Base-by-base conservation (phyloP, 2,329 filamentous ascomycete species). In the Fusarium cyanostomum region DNA sequence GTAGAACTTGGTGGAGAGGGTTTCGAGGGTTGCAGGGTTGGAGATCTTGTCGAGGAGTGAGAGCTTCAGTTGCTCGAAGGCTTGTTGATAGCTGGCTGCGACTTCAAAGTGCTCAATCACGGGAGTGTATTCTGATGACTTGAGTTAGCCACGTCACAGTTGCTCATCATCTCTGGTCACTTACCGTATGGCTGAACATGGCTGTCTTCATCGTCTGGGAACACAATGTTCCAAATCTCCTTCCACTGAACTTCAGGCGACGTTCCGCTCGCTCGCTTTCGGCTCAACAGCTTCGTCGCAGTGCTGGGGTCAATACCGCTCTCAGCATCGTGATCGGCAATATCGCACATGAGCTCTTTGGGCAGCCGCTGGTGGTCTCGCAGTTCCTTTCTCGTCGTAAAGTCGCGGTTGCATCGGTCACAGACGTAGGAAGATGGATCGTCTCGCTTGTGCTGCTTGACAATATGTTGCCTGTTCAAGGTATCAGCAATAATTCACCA, bases 41-140 rank as follows among this genome's bases (percentile, higher is more conserved):
- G 75, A 73, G 11, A 78, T 77, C 34, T 76, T 76, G 60, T 78
- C 74, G 31, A 72, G 70, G 1, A 79, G 72, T 1, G 71, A 75
- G 2, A 64, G 33, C 24, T 76, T 74, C 0, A 79, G 70, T 8
- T 65, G 61, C 5, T 74, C 64, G 37, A 79, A 76, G 1, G 75
- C 72, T 11, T 65, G 51, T 10, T 78, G 67, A 45, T 77, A 79
- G 7, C 72, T 68, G 0, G 65, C 56, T 1, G 74, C 74, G 7
- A 79, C 60, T 52, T 79, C 77, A 21, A 79, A 79, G 41, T 79
- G 77, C 54, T 79, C 77, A 13, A 79, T 78, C 0, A 79, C 77
- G 1, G 77, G 77, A 0, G 73, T 77, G 43, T 74, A 79, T 24
- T 78, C 77, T 79, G n/a, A 4, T 9, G 1, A 3, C 0, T 1